Percentiles rank a stretch among this genome's conserved stretches.
These are phyloP conservation scores for Lithocarpus polystachyus DNA, from an alignment of 306 rosid genomes.

Conservation along the genomic window DNA sequence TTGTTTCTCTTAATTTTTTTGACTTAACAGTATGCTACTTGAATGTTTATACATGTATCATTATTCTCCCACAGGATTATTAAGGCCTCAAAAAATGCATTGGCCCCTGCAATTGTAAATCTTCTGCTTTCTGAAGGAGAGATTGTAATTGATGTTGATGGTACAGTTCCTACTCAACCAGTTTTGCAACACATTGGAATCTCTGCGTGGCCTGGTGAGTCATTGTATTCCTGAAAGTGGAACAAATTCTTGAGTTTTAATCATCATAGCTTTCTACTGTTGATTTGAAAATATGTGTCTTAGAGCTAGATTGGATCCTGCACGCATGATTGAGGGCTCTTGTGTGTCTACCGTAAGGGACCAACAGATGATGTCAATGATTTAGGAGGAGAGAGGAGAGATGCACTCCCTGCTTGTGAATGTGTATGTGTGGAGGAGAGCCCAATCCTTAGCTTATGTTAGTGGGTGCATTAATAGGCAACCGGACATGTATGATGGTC, in stretches of 20 bases:
- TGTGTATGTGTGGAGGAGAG: background rate
- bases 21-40: background rate
- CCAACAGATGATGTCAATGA: background rate
- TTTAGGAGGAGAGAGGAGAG: background rate
- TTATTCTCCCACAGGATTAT: slow-evolving; percentile 53
- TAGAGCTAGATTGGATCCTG: slow-evolving; percentile 4
- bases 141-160: slow-evolving; percentile 82
- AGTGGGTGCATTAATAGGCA: background rate
- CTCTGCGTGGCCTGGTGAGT: slow-evolving; percentile 90
- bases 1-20: background rate
- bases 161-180: slow-evolving; percentile 87
- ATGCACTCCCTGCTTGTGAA: background rate
- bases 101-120: slow-evolving; percentile 49
- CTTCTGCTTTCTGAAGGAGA: slow-evolving; percentile 75
- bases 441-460: background rate
- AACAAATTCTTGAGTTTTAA: background rate
- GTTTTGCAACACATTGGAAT: slow-evolving; percentile 92
- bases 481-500: background rate
- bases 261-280: background rate
- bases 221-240: slow-evolving; percentile 13
- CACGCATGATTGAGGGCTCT: slow-evolving; percentile 11
- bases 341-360: background rate
- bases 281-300: background rate
- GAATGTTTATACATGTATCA: slow-evolving; percentile 8
- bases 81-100: slow-evolving; percentile 55